Evolutionary conservation across 371 early-diverging fungal genomes (phyloP).

Genomic region (Paramicrosporidium saccamoebae): DNA sequence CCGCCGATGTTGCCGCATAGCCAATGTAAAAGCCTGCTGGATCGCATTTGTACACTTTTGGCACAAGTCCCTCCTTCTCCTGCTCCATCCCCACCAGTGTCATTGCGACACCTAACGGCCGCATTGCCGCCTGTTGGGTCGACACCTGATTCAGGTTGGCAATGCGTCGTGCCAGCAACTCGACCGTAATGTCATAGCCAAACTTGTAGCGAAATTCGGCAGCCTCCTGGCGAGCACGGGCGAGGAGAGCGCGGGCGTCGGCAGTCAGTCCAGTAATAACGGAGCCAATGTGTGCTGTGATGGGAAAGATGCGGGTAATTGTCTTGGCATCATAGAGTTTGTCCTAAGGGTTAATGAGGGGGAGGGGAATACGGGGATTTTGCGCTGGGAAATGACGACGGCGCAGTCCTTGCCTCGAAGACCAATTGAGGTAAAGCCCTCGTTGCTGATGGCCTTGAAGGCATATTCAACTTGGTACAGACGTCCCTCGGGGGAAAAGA

Average conservation of each 20-base stretch:
- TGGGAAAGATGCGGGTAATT: conserved; percentile 58
- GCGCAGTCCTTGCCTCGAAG: conserved; percentile 71
- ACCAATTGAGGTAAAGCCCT: conserved; percentile 73
- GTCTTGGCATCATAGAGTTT: conserved; percentile 79
- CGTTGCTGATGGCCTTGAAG: conserved; percentile 87
- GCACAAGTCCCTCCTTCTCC: conserved; percentile 65
- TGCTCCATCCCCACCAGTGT: conserved; percentile 79
- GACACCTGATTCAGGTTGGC: conserved; percentile 92
- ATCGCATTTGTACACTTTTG: conserved; percentile 82
- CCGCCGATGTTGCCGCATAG: conserved; percentile 78
- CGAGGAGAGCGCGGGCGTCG: conserved; percentile 71
- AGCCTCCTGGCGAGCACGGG: conserved; percentile 70
- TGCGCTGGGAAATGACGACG: conserved; percentile 78
- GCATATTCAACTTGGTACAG: conserved; percentile 98
- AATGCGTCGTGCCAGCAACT: conserved; percentile 82
- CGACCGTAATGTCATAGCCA: conserved; percentile 84
- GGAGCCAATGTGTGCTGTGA: conserved; percentile 81
- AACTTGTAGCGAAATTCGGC: conserved; percentile 91
- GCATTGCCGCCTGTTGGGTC: conserved; percentile 94
- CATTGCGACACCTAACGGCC: conserved; percentile 92
- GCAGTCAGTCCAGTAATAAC: conserved; percentile 89
- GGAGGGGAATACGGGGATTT: conserved; percentile 35
- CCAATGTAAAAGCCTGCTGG: conserved; percentile 93
- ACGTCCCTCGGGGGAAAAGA: conserved; percentile 93
- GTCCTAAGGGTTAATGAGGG: conserved; percentile 16